A percentile compares a stretch with the other conserved stretches of the same genome.
phyloP scores from a whole-genome alignment of 2,329 filamentous ascomycete genomes.

The Talaromyces sp. region DNA sequence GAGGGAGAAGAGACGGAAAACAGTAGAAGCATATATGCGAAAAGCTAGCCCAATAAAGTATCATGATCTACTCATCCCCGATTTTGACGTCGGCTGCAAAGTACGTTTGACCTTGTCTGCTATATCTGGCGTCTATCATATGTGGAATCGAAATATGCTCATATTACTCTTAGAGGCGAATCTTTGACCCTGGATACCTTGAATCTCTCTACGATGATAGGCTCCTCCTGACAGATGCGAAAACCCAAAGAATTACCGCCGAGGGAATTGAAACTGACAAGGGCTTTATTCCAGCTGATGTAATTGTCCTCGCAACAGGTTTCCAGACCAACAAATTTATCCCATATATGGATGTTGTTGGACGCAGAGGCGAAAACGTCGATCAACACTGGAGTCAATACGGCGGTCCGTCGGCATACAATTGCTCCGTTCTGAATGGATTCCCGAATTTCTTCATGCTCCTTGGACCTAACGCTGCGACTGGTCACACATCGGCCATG shows the following conservation, averaged over 20 bases:
- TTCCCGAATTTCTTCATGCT: conserved; percentile 42
- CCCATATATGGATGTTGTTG: conserved; percentile 25
- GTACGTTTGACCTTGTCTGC: too few species aligned
- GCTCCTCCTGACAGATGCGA: too few species aligned
- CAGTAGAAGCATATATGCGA: too few species aligned
- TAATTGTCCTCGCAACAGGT: conserved; percentile 22
- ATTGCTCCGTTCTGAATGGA: conserved; percentile 53
- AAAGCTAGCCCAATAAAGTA: too few species aligned
- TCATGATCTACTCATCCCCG: too few species aligned
- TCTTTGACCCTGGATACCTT: conserved; percentile 57
- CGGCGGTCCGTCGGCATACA: conserved; percentile 59
- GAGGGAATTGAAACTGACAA: too few species aligned
- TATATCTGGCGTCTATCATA: conserved; percentile 46
- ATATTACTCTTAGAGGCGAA: conserved; percentile 55
- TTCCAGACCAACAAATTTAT: conserved; percentile 26
- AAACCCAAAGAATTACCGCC: too few species aligned
- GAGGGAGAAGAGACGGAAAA: too few species aligned
- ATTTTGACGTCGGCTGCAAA: too few species aligned
- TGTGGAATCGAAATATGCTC: conserved; percentile 57
- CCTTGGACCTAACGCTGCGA: conserved; percentile 25
- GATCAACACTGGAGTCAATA: conserved; percentile 32
- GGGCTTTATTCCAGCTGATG: too few species aligned
- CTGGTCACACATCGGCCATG: too few species aligned
- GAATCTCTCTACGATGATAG: too few species aligned
- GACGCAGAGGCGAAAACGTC: conserved; percentile 24